Conservation (phyloP, 129 eudicot genomes). For the sunflower (Helianthus annuus) region HanXRQr2.0-SUNRISE NC_035438.2:10725697-10726196, state of each 20-base stretch:
- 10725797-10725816: conserved; percentile 39
- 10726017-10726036: conserved; percentile 84
- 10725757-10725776: conserved; percentile 46
- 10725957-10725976: conserved; percentile 13
- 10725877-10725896: conserved; percentile 81
- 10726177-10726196: conserved; percentile 49
- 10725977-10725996: conserved; percentile 92
- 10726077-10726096: neutral
- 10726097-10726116: conserved; percentile 21
- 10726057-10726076: conserved; percentile 3
- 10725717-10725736: conserved; percentile 10
- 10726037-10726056: conserved; percentile 60
- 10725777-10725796: conserved; percentile 46
- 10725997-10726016: conserved; percentile 79
- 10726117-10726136: conserved; percentile 58
- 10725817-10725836: conserved; percentile 74
- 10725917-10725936: neutral
- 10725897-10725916: conserved; percentile 17
- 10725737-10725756: neutral
- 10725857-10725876: conserved; percentile 94
- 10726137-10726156: conserved; percentile 36
- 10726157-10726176: conserved; percentile 44
- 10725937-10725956: neutral
- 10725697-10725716: conserved; percentile 46
- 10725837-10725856: conserved; percentile 73